A percentile compares a stretch with the other conserved stretches of the same genome.
phyloP scores from a whole-genome alignment of 2,329 filamentous ascomycete genomes.

The Fusarium setosum region DNA sequence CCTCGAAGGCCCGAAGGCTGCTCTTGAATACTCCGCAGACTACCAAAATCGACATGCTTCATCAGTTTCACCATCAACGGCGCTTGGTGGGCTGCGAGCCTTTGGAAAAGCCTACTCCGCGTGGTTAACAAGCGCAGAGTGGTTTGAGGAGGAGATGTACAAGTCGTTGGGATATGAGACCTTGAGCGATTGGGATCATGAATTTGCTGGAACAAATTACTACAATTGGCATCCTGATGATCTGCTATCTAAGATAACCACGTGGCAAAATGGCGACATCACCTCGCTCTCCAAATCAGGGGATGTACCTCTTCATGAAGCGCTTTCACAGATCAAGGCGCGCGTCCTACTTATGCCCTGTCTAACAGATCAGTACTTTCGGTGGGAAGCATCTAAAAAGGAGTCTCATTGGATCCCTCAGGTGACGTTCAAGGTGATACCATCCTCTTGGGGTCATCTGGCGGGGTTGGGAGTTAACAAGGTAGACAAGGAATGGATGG shows the following conservation, averaged over 20 bases:
- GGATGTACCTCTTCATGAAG: slow-evolving; percentile 55
- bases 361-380: slow-evolving; percentile 76
- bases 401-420: slow-evolving; percentile 44
- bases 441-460: slow-evolving; percentile 52
- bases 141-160: slow-evolving; percentile 57
- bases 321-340: slow-evolving; percentile 69
- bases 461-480: slow-evolving; percentile 46
- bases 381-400: slow-evolving; percentile 50
- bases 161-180: slow-evolving; percentile 48
- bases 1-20: slow-evolving; percentile 57
- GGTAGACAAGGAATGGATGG: slow-evolving; percentile 47
- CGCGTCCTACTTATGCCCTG: slow-evolving; percentile 70
- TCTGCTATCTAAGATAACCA: slow-evolving; percentile 52
- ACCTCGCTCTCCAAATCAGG: slow-evolving; percentile 26
- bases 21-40: slow-evolving; percentile 53
- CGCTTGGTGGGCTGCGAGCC: slow-evolving; percentile 49
- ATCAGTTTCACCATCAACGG: too few relatives aligned
- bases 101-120: slow-evolving; percentile 60
- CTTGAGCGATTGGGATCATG: slow-evolving; percentile 51
- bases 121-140: slow-evolving; percentile 58
- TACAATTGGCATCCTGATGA: slow-evolving; percentile 57
- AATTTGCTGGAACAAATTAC: slow-evolving; percentile 46
- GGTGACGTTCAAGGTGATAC: slow-evolving; percentile 47
- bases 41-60: slow-evolving; percentile 46
- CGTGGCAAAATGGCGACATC: slow-evolving; percentile 59